Evolutionary conservation across 2,329 filamentous ascomycete species (phyloP).

Genomic region (Macrophomina phaseolina): DNA sequence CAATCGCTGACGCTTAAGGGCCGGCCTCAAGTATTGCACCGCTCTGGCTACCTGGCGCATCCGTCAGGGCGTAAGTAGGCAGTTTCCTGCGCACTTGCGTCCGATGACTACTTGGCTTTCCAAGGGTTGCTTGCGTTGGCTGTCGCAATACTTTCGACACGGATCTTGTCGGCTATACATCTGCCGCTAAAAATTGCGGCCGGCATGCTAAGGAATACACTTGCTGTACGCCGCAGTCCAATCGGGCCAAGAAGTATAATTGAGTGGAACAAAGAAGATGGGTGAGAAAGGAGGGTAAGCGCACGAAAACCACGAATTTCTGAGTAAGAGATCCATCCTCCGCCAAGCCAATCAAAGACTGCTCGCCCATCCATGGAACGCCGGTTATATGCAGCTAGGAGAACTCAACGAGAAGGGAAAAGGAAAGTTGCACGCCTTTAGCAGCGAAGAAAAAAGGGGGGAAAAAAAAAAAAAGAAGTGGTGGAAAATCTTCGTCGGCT

Average conservation of each 20-base stretch:
- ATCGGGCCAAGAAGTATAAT: neutral
- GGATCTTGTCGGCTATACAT: too few species aligned
- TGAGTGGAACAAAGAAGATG: neutral
- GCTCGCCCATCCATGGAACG: conserved; percentile 18
- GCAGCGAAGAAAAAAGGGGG: neutral
- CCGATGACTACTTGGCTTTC: too few species aligned
- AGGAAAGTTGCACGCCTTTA: conserved; percentile 21
- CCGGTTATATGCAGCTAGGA: conserved; percentile 24
- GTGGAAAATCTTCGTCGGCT: conserved; percentile 1
- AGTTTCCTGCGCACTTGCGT: too few species aligned
- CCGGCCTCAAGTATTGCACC: too few species aligned
- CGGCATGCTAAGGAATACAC: neutral
- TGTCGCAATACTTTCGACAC: too few species aligned
- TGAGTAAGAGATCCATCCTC: conserved; percentile 20
- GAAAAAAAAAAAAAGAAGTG: neutral
- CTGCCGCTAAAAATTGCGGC: neutral
- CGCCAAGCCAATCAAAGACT: conserved; percentile 14
- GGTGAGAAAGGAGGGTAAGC: conserved; percentile 12
- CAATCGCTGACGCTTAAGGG: neutral
- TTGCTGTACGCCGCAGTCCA: conserved; percentile 9
- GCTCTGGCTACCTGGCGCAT: too few species aligned
- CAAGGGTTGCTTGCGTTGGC: too few species aligned
- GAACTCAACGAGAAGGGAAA: conserved; percentile 23
- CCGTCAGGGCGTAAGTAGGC: too few species aligned
- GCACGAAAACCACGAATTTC: conserved; percentile 17